These are phyloP conservation scores for Leccinum solheimii DNA, from an alignment of 1,284 basidiomycete genomes.

Conservation along the genomic window DNA sequence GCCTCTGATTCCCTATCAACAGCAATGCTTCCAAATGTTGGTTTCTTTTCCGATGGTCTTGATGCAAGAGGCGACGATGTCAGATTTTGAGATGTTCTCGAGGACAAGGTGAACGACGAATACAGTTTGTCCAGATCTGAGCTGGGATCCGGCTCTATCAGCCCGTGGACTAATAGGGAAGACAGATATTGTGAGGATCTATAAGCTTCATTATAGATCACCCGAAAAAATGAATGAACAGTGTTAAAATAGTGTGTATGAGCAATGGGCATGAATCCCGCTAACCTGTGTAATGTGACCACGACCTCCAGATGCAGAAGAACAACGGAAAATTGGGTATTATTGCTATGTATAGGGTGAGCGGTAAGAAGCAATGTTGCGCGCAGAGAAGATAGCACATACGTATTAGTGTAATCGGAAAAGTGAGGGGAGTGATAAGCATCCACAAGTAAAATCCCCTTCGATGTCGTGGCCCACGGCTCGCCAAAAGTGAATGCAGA, in stretches of 20 bases:
- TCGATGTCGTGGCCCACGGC: conserved; percentile 61
- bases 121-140: conserved; percentile 61
- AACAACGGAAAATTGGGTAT: conserved; percentile 84
- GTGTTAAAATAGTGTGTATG: not conserved
- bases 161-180: conserved; percentile 52
- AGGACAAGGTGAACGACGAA: conserved; percentile 19
- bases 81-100: not conserved
- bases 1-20: conserved; percentile 1
- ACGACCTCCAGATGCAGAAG: conserved; percentile 80
- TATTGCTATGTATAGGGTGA: conserved; percentile 48
- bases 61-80: not conserved
- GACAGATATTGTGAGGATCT: conserved; percentile 70
- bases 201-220: conserved; percentile 51
- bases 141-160: conserved; percentile 56
- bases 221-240: not conserved
- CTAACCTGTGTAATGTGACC: conserved; percentile 78
- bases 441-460: conserved; percentile 68
- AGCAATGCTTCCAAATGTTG: not conserved
- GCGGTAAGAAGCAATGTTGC: conserved; percentile 3
- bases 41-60: conserved; percentile 24
- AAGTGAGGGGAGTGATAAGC: conserved; percentile 62
- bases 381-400: conserved; percentile 32
- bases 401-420: conserved; percentile 76
- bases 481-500: conserved; percentile 50
- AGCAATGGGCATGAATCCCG: conserved; percentile 1